Evolutionary conservation across 306 rosid species (phyloP).

Genomic region (Pueraria montana): DNA sequence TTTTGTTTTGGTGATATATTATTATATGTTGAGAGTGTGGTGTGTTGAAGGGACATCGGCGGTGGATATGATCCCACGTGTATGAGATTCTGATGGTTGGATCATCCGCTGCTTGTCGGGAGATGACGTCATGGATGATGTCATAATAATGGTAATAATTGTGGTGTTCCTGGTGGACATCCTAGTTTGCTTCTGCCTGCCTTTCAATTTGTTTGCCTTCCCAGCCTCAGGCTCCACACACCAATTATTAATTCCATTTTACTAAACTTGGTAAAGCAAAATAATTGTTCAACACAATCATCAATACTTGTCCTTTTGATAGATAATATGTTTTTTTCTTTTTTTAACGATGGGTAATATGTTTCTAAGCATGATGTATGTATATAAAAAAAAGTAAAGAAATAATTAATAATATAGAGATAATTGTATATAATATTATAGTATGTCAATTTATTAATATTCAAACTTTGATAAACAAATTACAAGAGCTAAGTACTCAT

Average conservation of each 20-base stretch:
- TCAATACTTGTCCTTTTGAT: neutral
- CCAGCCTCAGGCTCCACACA: conserved; percentile 15
- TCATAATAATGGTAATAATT: conserved; percentile 45
- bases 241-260: neutral
- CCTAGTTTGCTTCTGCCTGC: conserved; percentile 38
- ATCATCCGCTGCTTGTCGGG: conserved; percentile 54
- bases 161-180: conserved; percentile 39
- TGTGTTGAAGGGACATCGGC: neutral
- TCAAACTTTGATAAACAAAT: no score
- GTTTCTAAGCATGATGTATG: neutral
- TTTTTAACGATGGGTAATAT: neutral
- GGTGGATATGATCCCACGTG: conserved; percentile 60
- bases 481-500: neutral
- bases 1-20: conserved; percentile 40
- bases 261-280: neutral
- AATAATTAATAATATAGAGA: no score
- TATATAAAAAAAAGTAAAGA: no score
- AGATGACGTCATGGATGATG: conserved; percentile 61
- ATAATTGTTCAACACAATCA: neutral
- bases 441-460: no score
- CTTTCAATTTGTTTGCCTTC: neutral
- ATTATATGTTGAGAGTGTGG: neutral
- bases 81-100: conserved; percentile 37
- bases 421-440: no score
- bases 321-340: neutral